These are phyloP conservation scores for Ustilago lituana DNA, from an alignment of 1,284 basidiomycete species.

Conservation along the genomic window DNA sequence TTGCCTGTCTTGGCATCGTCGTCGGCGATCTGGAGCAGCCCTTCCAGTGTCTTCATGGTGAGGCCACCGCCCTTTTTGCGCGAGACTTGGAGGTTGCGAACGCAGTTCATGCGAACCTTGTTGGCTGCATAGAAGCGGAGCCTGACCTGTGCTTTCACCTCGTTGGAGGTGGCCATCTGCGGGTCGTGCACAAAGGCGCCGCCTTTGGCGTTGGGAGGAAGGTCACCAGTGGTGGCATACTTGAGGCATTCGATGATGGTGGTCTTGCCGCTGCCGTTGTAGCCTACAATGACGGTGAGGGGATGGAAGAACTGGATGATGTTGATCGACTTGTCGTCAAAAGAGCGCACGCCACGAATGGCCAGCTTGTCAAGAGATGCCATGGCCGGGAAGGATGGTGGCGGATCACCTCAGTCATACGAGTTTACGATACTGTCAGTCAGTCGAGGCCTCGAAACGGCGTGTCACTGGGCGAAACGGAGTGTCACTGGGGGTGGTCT, in stretches of 20 bases:
- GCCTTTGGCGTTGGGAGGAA: slow-evolving; percentile 96
- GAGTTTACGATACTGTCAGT: too few species aligned
- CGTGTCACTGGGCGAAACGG: too few species aligned
- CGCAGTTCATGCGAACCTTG: slow-evolving; percentile 79
- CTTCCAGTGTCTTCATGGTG: slow-evolving; percentile 98
- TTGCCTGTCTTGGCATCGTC: slow-evolving; percentile 73
- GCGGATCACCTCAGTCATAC: too few species aligned
- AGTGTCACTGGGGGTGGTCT: too few species aligned
- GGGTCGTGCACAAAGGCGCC: slow-evolving; percentile 98
- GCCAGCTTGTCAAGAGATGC: slow-evolving; percentile 66
- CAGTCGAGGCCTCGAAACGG: too few species aligned
- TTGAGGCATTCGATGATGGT: slow-evolving; percentile 99
- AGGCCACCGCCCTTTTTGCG: slow-evolving; percentile 77
- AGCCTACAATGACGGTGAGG: slow-evolving; percentile 97
- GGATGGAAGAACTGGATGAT: slow-evolving; percentile 98
- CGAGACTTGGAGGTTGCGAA: slow-evolving; percentile 90
- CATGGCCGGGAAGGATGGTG: slow-evolving; percentile 31
- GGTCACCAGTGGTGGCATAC: slow-evolving; percentile 96
- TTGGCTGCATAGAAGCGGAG: slow-evolving; percentile 91
- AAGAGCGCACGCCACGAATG: slow-evolving; percentile 68
- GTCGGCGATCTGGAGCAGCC: slow-evolving; percentile 81
- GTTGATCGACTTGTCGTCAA: slow-evolving; percentile 84
- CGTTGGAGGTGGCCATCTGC: slow-evolving; percentile 94
- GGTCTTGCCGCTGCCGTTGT: slow-evolving; percentile 98
- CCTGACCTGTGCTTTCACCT: slow-evolving; percentile 97